Percentiles rank a stretch among this genome's conserved stretches.
These are phyloP conservation scores for Eucalyptus victrix DNA, from an alignment of 345 rosid genomes.

Conservation along the genomic window DNA sequence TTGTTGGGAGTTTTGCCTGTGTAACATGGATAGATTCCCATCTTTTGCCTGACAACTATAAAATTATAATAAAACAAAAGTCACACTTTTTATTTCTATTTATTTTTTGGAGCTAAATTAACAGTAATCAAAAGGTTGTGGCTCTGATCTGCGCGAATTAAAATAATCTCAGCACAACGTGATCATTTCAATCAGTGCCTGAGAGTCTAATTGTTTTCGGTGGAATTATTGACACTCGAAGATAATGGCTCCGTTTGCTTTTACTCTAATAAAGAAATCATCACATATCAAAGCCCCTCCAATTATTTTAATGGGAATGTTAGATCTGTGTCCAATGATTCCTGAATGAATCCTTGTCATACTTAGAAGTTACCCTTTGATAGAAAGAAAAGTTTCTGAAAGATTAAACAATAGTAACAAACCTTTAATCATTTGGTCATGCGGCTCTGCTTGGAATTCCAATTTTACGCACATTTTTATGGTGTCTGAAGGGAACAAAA, in stretches of 20 bases:
- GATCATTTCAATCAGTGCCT: background rate
- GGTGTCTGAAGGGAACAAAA: background rate
- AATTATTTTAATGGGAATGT: background rate
- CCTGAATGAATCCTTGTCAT: constrained; percentile 21
- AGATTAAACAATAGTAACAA: background rate
- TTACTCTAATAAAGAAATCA: background rate
- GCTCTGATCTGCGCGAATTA: background rate
- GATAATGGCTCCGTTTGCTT: background rate
- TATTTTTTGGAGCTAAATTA: background rate
- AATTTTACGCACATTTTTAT: background rate
- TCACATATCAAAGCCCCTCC: background rate
- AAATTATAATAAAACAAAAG: background rate
- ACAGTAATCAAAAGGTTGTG: background rate
- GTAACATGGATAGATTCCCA: background rate
- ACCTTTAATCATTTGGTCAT: background rate
- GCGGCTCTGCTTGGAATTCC: background rate
- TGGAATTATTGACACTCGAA: background rate
- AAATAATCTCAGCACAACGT: background rate
- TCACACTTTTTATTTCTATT: background rate
- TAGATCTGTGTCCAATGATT: constrained; percentile 5
- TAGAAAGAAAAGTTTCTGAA: background rate
- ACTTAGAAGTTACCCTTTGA: constrained; percentile 34
- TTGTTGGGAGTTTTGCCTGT: background rate
- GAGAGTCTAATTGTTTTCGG: background rate
- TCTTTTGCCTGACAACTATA: background rate